Evolutionary conservation across 2,329 filamentous ascomycete genomes (phyloP), one percentile per base, ranked within the genome.

Genomic region (Neofusicoccum umdonicola): DNA sequence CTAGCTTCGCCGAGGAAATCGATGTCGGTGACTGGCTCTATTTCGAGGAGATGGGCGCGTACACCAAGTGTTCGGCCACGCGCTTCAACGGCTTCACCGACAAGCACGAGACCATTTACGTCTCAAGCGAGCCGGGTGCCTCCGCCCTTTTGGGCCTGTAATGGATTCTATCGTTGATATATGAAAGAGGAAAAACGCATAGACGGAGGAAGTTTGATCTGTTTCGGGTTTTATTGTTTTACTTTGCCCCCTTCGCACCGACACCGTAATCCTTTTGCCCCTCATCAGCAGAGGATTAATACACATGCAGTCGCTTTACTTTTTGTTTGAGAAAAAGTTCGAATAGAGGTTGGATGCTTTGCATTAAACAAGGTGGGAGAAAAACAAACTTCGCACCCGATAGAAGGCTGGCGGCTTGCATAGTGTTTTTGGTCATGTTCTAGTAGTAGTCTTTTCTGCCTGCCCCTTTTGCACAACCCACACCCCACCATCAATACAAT

Each of bases 41-140:
- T 82, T 99, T 99, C 79, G 92, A 97, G 81, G 88, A 97, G 67
- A 99, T 99, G 95, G 95, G 95, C 63, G 94, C 95, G 27, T 99
- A 99, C 80, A 98, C 95, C 71, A 96, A 93, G 84, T 98, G 94
- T 84, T 97, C 93, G 66, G 94, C 95, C 68, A 99, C 95, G 65
- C 89, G 90, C 74, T 99, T 99, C 88, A 99, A 99, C 71, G 95
- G 95, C 68, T 99, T 98, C 80, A 91, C 89, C 63, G 92, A 98
- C 79, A 85, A 88, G 71, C 95, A 99, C 78, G 91, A 97, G 72
- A 90, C 96, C 68, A 88, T 98, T 69, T 98, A 98, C 76, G 90
- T 98, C 71, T 96, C 90, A 77, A 97, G 93, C 79, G 95, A 99
- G 86, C 86, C 90, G 19, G 94, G 92, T 52, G 95, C 93, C 34